These are phyloP conservation scores for Pulveroboletus sp. DNA, from an alignment of 768 basidiomycete species.

Conservation along the genomic window DNA sequence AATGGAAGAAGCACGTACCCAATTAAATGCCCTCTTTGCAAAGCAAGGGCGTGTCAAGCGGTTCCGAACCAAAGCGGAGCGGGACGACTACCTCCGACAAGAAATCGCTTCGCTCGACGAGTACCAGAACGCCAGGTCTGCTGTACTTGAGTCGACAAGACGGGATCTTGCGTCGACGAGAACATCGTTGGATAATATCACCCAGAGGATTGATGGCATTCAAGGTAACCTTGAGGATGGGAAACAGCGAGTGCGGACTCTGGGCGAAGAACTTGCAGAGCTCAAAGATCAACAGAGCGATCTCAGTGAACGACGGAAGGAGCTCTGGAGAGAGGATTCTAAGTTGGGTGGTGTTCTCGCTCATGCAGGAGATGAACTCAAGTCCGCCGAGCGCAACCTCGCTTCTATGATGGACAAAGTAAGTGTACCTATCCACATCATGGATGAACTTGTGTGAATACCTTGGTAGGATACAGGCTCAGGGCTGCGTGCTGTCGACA, in stretches of 20 bases:
- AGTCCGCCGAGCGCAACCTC: conserved; percentile 71
- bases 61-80: conserved; percentile 77
- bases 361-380: conserved; percentile 76
- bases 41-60: conserved; percentile 88
- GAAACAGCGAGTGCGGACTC: conserved; percentile 47
- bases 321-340: conserved; percentile 92
- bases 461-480: conserved; percentile 77
- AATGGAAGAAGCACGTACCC: conserved; percentile 71
- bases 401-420: conserved; percentile 97
- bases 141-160: conserved; percentile 50
- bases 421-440: neutral
- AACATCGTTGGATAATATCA: conserved; percentile 50
- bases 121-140: conserved; percentile 52
- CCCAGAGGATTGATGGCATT: conserved; percentile 52
- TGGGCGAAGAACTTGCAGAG: conserved; percentile 53
- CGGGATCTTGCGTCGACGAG: conserved; percentile 46
- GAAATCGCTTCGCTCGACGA: conserved; percentile 69
- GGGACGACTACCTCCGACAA: conserved; percentile 77
- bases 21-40: conserved; percentile 69
- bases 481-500: conserved; percentile 82
- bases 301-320: conserved; percentile 78
- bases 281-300: conserved; percentile 68
- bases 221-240: conserved; percentile 63
- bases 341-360: conserved; percentile 75
- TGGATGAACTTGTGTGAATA: neutral